A percentile compares a stretch with the other conserved stretches of the same genome.
These are phyloP conservation scores for Schwanniomyces yamadae DNA, from an alignment of 805 yeast species.

Conservation along the genomic window DNA sequence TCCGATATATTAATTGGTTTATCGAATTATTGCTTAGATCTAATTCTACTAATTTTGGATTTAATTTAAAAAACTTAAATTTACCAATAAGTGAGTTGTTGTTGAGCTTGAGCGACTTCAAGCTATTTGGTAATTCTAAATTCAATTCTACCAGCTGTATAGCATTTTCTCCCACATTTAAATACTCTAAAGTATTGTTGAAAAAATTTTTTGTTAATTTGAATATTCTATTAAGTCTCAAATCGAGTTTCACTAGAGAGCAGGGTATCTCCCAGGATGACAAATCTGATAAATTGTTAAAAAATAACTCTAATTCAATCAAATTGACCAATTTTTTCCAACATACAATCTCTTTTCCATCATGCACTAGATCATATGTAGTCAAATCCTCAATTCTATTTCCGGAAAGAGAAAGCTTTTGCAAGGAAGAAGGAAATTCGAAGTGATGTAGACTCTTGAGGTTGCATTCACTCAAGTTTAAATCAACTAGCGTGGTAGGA, in stretches of 20 bases:
- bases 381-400: constrained; percentile 21
- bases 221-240: constrained; percentile 9
- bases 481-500: constrained; percentile 17
- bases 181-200: constrained; percentile 6
- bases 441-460: constrained; percentile 19
- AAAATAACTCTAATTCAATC: constrained; percentile 19
- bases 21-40: constrained; percentile 20
- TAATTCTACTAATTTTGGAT: constrained; percentile 6
- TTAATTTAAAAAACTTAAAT: constrained; percentile 8
- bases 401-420: constrained; percentile 22
- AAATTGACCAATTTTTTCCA: constrained; percentile 28
- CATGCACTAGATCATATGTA: constrained; percentile 12
- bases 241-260: constrained; percentile 8
- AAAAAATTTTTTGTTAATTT: constrained; percentile 3
- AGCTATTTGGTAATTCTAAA: constrained; percentile 13
- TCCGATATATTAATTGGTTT: constrained; percentile 11
- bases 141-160: constrained; percentile 11
- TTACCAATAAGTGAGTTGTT: constrained; percentile 6
- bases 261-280: constrained; percentile 20
- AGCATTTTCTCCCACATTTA: constrained; percentile 16
- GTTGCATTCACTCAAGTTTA: constrained; percentile 26
- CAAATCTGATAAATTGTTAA: constrained; percentile 19
- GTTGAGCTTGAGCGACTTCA: constrained; percentile 12
- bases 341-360: constrained; percentile 10
- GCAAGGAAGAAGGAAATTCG: constrained; percentile 22